These are phyloP conservation scores for Vicia sativa DNA, from an alignment of 306 rosid species.

Conservation along the genomic window DNA sequence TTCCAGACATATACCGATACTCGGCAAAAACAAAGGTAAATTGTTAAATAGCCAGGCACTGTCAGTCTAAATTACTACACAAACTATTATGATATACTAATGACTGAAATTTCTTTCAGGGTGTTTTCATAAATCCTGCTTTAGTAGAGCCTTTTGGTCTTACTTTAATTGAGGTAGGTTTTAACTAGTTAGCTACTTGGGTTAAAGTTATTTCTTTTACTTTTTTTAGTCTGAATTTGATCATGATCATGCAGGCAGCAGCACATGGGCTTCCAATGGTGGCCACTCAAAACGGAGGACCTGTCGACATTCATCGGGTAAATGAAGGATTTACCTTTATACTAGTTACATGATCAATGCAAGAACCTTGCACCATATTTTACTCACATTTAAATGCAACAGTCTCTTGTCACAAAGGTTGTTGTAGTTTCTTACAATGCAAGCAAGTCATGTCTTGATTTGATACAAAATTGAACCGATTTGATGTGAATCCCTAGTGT, in stretches of 20 bases:
- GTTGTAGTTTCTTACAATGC: not conserved
- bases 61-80: not conserved
- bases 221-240: constrained; percentile 1
- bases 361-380: not conserved
- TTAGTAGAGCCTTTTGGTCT: constrained; percentile 93
- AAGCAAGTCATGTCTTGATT: not conserved
- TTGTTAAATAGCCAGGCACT: not conserved
- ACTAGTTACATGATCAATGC: not conserved
- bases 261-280: constrained; percentile 96
- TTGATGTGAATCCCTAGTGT: not conserved
- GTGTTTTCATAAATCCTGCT: constrained; percentile 95
- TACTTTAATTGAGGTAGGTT: constrained; percentile 84
- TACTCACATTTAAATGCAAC: too few relatives aligned
- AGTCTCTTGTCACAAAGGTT: too few relatives aligned
- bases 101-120: constrained; percentile 55
- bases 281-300: constrained; percentile 93
- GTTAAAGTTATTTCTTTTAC: not conserved
- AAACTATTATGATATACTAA: constrained; percentile 33
- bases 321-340: constrained; percentile 28
- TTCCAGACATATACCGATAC: constrained; percentile 88
- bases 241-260: constrained; percentile 67
- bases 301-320: constrained; percentile 89
- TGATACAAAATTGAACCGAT: not conserved
- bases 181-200: constrained; percentile 24
- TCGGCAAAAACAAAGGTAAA: constrained; percentile 86